phyloP scores from a whole-genome alignment of 140 eudicot species.

The Stevia rebaudiana region DNA sequence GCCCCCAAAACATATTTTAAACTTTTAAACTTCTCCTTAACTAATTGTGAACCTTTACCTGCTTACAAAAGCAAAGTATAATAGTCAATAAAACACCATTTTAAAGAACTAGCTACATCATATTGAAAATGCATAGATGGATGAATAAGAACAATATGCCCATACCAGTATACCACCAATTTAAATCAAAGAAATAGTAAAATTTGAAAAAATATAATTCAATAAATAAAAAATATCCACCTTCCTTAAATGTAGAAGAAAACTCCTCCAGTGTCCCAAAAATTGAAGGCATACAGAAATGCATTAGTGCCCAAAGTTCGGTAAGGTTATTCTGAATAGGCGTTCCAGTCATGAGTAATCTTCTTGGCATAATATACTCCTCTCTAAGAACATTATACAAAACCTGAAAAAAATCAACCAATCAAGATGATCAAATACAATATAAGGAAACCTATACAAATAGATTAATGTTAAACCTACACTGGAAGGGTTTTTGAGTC shows the following conservation, averaged over 20 bases:
- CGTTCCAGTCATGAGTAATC: slow-evolving; percentile 91
- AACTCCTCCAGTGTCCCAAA: slow-evolving; percentile 85
- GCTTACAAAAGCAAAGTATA: slow-evolving; percentile 18
- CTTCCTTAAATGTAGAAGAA: slow-evolving; percentile 66
- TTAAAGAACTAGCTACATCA: background rate
- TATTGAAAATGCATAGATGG: background rate
- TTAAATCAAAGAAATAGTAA: too few relatives aligned
- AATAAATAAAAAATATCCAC: slow-evolving; percentile 43
- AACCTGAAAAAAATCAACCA: slow-evolving; percentile 48
- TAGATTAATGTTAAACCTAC: slow-evolving; percentile 39
- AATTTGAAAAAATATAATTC: background rate
- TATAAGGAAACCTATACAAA: background rate
- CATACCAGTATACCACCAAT: background rate
- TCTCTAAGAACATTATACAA: slow-evolving; percentile 73
- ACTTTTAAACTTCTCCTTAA: slow-evolving; percentile 52
- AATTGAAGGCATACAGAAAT: slow-evolving; percentile 75
- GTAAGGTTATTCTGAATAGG: slow-evolving; percentile 91
- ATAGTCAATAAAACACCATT: background rate
- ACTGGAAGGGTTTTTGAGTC: slow-evolving; percentile 93
- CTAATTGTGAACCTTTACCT: slow-evolving; percentile 48
- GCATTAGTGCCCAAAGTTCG: slow-evolving; percentile 98
- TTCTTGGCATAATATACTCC: slow-evolving; percentile 73
- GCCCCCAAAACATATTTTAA: slow-evolving; percentile 71
- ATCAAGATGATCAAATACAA: slow-evolving; percentile 7
- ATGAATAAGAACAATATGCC: slow-evolving; percentile 6